Evolutionary conservation across 106 monocot species (phyloP).

Genomic region (Acorus calamus): DNA sequence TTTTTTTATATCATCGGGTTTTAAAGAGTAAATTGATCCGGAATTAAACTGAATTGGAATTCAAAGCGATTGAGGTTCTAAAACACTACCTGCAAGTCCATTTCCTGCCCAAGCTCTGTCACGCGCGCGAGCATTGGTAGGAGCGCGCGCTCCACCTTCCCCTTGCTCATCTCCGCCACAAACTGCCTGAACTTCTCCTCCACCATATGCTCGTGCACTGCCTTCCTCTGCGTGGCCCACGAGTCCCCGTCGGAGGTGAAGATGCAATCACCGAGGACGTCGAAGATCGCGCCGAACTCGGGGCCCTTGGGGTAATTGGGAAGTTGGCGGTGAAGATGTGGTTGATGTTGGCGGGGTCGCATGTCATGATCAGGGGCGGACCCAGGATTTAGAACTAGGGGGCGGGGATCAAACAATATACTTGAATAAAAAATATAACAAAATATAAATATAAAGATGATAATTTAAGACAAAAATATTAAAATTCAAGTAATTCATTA

Average conservation of each 20-base stretch:
- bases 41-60: too few species aligned
- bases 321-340: neutral
- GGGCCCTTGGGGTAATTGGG: slow-evolving; percentile 1
- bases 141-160: neutral
- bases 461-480: too few species aligned
- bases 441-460: too few species aligned
- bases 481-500: too few species aligned
- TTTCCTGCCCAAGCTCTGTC: neutral
- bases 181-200: neutral
- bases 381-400: too few species aligned
- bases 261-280: too few species aligned
- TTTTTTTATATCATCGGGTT: too few species aligned
- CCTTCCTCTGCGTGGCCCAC: neutral
- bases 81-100: neutral
- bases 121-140: neutral
- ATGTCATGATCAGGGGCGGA: too few species aligned
- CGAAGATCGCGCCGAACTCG: neutral
- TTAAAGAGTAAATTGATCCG: too few species aligned
- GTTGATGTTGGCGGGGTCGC: neutral
- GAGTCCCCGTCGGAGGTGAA: neutral
- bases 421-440: too few species aligned
- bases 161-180: neutral
- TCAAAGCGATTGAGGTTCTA: too few species aligned
- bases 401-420: too few species aligned
- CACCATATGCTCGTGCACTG: neutral